A percentile compares a stretch with the other conserved stretches of the same genome.
phyloP scores from a whole-genome alignment of 257 asterid genomes.

The Nicotiana noctiflora region DNA sequence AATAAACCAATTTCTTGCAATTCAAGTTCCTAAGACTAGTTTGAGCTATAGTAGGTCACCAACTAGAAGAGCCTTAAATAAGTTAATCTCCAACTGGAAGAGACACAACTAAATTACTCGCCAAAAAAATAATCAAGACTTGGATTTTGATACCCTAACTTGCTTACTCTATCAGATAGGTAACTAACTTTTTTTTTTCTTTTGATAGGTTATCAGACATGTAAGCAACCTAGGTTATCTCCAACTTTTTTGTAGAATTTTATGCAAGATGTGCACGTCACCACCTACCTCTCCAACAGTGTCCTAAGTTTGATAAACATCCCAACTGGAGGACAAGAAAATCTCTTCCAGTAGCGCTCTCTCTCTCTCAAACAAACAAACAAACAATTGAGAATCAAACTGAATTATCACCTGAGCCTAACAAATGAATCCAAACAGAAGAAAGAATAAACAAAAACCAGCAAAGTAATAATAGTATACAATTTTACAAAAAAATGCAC shows the following conservation, averaged over 20 bases:
- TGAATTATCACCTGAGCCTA: neutral
- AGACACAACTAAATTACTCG: neutral
- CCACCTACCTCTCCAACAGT: neutral
- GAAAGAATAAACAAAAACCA: neutral
- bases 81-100: neutral
- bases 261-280: neutral
- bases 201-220: neutral
- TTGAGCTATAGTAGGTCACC: neutral
- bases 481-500: slow-evolving; percentile 23
- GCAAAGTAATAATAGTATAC: neutral
- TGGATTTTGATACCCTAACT: neutral
- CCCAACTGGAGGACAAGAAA: neutral
- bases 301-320: neutral
- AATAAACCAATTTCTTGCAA: neutral
- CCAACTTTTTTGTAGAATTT: neutral
- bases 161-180: neutral
- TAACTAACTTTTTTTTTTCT: neutral
- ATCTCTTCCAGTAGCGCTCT: neutral
- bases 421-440: neutral
- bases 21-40: neutral
- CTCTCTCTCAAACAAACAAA: neutral
- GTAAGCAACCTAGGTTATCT: neutral
- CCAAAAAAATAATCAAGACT: neutral
- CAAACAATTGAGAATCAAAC: neutral
- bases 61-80: neutral